These are phyloP conservation scores for Volvox reticuliferus DNA, from an alignment of 139 green algal genomes.

Conservation along the genomic window DNA sequence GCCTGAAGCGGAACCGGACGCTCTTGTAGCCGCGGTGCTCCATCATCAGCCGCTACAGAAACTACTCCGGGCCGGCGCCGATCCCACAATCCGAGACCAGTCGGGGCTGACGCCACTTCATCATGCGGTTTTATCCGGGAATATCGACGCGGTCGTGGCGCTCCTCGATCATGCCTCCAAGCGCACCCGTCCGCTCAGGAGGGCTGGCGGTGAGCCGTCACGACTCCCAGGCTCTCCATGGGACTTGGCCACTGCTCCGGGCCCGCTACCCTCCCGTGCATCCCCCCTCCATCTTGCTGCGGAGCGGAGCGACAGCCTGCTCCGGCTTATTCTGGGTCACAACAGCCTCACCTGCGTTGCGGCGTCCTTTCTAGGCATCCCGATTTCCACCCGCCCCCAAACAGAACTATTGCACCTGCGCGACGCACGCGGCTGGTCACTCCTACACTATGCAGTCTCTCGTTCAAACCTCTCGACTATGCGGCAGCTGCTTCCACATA, in stretches of 20 bases:
- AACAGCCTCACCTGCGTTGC: not conserved
- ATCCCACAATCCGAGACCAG: conserved; percentile 21
- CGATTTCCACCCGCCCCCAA: conserved; percentile 11
- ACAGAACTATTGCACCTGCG: conserved; percentile 10
- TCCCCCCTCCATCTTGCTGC: conserved; percentile 24
- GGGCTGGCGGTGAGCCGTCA: not conserved
- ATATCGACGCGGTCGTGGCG: not conserved
- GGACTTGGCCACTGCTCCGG: not conserved
- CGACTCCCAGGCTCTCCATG: not conserved
- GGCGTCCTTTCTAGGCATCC: conserved; percentile 23
- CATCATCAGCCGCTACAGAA: conserved; percentile 7
- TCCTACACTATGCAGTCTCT: conserved; percentile 30
- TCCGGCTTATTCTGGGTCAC: conserved; percentile 12
- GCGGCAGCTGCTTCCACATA: conserved; percentile 9
- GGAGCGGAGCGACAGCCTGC: not conserved
- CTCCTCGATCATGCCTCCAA: not conserved
- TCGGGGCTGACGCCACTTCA: not conserved
- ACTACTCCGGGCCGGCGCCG: not conserved
- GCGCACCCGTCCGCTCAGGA: not conserved
- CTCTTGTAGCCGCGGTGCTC: not conserved
- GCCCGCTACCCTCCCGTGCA: not conserved
- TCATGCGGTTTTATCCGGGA: conserved; percentile 5
- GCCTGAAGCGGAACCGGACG: not conserved
- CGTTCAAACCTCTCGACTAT: not conserved
- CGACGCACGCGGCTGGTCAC: conserved; percentile 12